Evolutionary conservation across 2,329 filamentous ascomycete genomes (phyloP), one percentile per base, ranked within the genome.

Genomic region (Penicillium sp.): DNA sequence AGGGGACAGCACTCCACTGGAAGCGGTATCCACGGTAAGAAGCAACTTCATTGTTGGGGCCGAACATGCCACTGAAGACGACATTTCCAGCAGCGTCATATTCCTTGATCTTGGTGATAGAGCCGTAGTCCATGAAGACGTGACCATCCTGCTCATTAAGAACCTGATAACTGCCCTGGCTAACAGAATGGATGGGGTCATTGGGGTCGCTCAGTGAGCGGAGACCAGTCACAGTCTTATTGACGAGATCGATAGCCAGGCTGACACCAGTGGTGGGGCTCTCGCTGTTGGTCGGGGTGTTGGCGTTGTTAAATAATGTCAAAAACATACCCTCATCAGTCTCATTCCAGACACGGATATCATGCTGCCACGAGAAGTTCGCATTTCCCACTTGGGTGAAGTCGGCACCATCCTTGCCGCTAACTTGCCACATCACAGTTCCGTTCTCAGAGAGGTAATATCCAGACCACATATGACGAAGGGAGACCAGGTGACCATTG

Each of bases 401-500:
- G 45, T 68, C 62, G 2, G 57, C 64, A 29, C 57, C 58, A 26
- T 54, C 23, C 2, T 57, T 20, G 22, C 49, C 55, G 15, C 59
- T 58, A 18, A 51, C 47, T 18, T 48, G 54, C 59, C 62, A 64
- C 18, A 63, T 49, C 20, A 65, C 55, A 42, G 57, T 51, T 15
- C 65, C 66, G 4, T 73, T 66, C 31, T 62, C 62, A 55, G 66
- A 56, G 9, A 73, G 41, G 22, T 69, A 69, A 31, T 66, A 71
- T 2, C 61, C 69, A 6, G 69, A 69, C 65, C 69, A 73, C 56
- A 73, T 71, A 15, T 54, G 52, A 31, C 72, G 70, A 15, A 71
- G 55, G 18, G 70, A 73, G 25, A 74, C 58, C 7, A 74, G 55
- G 42, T 71, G 73, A n/a, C 71, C 67, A 4, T 73, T 62, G 25